Percentiles rank a stretch among this genome's conserved stretches.
phyloP scores from a whole-genome alignment of 2,329 filamentous ascomycete species.

The Fusarium tjaetaba region DNA sequence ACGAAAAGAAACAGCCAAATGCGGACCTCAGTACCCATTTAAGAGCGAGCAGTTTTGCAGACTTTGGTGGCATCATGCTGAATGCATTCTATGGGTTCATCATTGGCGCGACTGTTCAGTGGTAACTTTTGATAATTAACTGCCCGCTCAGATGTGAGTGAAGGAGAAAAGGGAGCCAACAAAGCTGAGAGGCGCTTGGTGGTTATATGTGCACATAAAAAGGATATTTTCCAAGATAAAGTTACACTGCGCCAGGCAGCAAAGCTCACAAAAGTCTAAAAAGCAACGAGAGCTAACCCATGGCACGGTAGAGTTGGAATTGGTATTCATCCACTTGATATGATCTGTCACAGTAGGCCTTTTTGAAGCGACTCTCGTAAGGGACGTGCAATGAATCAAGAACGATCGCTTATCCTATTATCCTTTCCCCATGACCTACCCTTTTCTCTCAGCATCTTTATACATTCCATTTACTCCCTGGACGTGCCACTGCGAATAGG shows the following conservation, averaged over 20 bases:
- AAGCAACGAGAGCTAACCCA: not conserved
- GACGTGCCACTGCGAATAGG: not conserved
- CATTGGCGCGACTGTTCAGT: not conserved
- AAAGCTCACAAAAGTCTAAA: not conserved
- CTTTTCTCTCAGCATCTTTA: not conserved
- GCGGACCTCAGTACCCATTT: not conserved
- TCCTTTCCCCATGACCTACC: not conserved
- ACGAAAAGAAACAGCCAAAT: not conserved
- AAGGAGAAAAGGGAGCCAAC: not conserved
- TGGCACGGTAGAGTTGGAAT: not conserved
- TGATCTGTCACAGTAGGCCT: not conserved
- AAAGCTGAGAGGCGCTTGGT: not conserved
- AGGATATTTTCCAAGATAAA: not conserved
- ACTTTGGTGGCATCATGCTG: not conserved
- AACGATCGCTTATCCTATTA: not conserved
- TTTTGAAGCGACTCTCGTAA: not conserved
- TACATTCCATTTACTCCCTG: not conserved
- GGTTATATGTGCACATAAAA: not conserved
- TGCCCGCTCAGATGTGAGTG: not conserved
- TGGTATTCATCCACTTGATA: not conserved
- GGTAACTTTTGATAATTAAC: not conserved
- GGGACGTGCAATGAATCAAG: not conserved
- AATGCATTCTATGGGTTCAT: not conserved
- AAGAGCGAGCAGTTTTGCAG: not conserved
- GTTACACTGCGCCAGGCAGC: not conserved